These are phyloP conservation scores for Verticillium klebahnii DNA, from an alignment of 2,329 filamentous ascomycete genomes.

Conservation along the genomic window DNA sequence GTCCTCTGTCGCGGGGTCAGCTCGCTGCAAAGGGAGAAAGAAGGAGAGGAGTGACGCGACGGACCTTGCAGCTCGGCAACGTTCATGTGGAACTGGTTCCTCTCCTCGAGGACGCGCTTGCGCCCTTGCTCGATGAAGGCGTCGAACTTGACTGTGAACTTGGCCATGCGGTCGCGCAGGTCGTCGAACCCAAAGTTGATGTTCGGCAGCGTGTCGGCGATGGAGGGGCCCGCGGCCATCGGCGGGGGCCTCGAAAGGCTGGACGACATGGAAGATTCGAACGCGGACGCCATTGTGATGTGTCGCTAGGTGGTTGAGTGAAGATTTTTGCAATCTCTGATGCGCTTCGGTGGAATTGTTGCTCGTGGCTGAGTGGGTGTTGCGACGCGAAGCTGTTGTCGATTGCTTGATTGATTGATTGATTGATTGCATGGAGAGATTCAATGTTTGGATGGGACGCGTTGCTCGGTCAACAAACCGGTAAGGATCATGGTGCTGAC, in stretches of 20 bases:
- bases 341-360: background rate
- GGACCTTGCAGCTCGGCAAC: slow-evolving; percentile 85
- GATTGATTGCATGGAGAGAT: background rate
- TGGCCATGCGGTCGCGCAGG: slow-evolving; percentile 88
- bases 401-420: slow-evolving; percentile 1
- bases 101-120: slow-evolving; percentile 85
- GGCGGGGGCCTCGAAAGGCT: slow-evolving; percentile 55
- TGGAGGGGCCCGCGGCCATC: slow-evolving; percentile 56
- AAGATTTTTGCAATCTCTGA: background rate
- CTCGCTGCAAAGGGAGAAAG: background rate
- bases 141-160: slow-evolving; percentile 87
- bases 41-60: slow-evolving; percentile 11
- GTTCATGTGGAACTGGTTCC: slow-evolving; percentile 89
- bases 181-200: slow-evolving; percentile 97
- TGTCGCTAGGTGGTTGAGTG: background rate
- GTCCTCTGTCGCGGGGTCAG: slow-evolving; percentile 60
- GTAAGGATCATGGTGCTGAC: background rate
- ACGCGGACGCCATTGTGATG: slow-evolving; percentile 51
- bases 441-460: background rate
- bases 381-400: background rate
- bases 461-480: slow-evolving; percentile 13
- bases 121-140: slow-evolving; percentile 88
- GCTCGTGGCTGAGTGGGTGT: background rate
- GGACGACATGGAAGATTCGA: slow-evolving; percentile 65
- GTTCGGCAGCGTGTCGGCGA: slow-evolving; percentile 75